Conservation (phyloP, 768 basidiomycete genomes). For the Boletus subparvulus region DNA sequence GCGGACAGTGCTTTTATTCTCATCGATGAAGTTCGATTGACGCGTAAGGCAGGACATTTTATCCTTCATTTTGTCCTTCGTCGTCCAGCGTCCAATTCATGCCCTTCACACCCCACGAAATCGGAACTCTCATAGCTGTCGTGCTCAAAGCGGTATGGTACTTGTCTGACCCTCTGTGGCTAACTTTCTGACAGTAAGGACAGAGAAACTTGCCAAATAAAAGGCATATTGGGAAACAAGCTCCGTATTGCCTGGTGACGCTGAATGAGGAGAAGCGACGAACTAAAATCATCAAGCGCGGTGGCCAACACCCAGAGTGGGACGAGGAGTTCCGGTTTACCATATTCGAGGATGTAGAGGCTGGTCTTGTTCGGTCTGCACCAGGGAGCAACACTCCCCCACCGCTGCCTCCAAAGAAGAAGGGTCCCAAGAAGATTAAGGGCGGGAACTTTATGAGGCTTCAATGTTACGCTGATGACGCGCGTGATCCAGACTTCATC, state of each 20-base stretch:
- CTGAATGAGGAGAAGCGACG: slow-evolving; percentile 81
- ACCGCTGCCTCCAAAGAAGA: slow-evolving; percentile 67
- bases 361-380: slow-evolving; percentile 45
- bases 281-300: slow-evolving; percentile 92
- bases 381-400: slow-evolving; percentile 54
- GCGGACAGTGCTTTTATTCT: not conserved
- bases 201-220: slow-evolving; percentile 91
- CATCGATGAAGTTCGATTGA: slow-evolving; percentile 18
- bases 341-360: slow-evolving; percentile 72
- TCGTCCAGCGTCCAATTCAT: slow-evolving; percentile 35
- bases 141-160: slow-evolving; percentile 87
- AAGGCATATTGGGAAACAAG: slow-evolving; percentile 93
- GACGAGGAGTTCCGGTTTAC: slow-evolving; percentile 96
- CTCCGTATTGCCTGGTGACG: slow-evolving; percentile 85
- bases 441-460: slow-evolving; percentile 76
- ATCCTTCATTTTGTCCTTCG: slow-evolving; percentile 1
- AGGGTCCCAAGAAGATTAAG: slow-evolving; percentile 51
- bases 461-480: slow-evolving; percentile 92
- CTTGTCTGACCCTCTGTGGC: not conserved
- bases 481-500: slow-evolving; percentile 92
- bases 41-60: slow-evolving; percentile 18
- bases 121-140: slow-evolving; percentile 93
- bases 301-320: slow-evolving; percentile 99
- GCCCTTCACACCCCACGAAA: slow-evolving; percentile 65
- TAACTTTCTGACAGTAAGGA: slow-evolving; percentile 21